These are phyloP conservation scores for Limnanthes douglasii DNA, from an alignment of 345 rosid genomes.

Conservation along the genomic window DNA sequence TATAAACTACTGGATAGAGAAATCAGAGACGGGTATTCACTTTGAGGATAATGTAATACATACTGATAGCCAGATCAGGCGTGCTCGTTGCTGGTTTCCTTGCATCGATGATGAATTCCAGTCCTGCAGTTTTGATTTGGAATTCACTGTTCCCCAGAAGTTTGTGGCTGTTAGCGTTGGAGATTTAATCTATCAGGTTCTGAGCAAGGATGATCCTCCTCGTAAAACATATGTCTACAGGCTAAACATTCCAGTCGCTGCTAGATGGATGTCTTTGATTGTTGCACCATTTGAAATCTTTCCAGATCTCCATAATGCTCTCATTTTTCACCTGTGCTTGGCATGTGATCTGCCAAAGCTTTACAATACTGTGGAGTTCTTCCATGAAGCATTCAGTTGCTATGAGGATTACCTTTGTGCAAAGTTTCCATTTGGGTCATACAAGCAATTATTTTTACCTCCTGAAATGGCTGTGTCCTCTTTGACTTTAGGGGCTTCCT, in stretches of 20 bases:
- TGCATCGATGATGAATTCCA: constrained; percentile 72
- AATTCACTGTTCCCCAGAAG: constrained; percentile 83
- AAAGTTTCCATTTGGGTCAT: constrained; percentile 84
- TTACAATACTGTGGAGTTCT: constrained; percentile 66
- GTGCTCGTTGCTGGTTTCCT: constrained; percentile 97
- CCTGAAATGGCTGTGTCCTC: constrained; percentile 81
- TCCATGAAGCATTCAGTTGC: constrained; percentile 77
- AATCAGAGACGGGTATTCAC: constrained; percentile 81
- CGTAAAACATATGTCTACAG: constrained; percentile 72
- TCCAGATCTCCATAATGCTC: constrained; percentile 50
- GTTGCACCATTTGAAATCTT: constrained; percentile 80
- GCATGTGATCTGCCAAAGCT: constrained; percentile 43
- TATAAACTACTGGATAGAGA: constrained; percentile 84
- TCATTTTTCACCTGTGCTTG: constrained; percentile 74
- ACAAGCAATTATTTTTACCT: constrained; percentile 80
- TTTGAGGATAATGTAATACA: constrained; percentile 60
- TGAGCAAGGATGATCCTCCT: constrained; percentile 85
- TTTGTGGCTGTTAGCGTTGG: constrained; percentile 91
- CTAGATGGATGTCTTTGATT: constrained; percentile 77
- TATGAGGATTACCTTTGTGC: constrained; percentile 83
- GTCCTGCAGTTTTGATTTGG: constrained; percentile 87
- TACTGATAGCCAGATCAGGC: constrained; percentile 82
- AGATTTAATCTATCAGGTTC: constrained; percentile 64
- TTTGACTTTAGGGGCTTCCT: constrained; percentile 62
- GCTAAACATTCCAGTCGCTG: constrained; percentile 68